Percentiles rank a stretch among this genome's conserved stretches.
phyloP scores from a whole-genome alignment of 2,329 filamentous ascomycete species.

The Metarhizium sp. region DNA sequence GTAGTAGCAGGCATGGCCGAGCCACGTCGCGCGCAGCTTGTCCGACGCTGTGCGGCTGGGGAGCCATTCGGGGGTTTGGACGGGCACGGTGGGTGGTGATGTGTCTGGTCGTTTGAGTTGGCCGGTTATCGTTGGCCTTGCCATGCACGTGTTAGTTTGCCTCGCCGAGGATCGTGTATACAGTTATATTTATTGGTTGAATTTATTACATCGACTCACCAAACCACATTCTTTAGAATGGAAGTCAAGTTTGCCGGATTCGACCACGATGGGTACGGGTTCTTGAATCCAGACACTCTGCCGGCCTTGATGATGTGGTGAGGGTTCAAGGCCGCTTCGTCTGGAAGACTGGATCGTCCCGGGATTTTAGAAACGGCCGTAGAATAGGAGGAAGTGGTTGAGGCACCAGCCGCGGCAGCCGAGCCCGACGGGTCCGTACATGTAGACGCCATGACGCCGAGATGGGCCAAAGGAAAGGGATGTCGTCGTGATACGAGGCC shows the following conservation, averaged over 20 bases:
- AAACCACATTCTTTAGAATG: slow-evolving; percentile 23
- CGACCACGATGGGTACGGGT: slow-evolving; percentile 39
- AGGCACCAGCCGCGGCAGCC: slow-evolving; percentile 4
- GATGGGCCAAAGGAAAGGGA: too few relatives aligned
- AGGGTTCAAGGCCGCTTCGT: slow-evolving; percentile 33
- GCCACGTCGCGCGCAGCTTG: slow-evolving; percentile 78
- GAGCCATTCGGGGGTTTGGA: slow-evolving; percentile 60
- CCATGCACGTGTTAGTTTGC: too few relatives aligned
- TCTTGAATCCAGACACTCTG: slow-evolving; percentile 34
- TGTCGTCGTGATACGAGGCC: background rate
- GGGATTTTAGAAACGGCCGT: slow-evolving; percentile 25
- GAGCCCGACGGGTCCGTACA: slow-evolving; percentile 6
- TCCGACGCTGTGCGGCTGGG: slow-evolving; percentile 43
- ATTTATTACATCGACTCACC: slow-evolving; percentile 18
- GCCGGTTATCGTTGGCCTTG: slow-evolving; percentile 30
- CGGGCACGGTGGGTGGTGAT: slow-evolving; percentile 53
- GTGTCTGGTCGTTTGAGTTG: slow-evolving; percentile 41
- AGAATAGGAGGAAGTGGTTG: slow-evolving; percentile 8
- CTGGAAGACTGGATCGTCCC: slow-evolving; percentile 25
- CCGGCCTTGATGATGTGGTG: slow-evolving; percentile 39
- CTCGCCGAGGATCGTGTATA: background rate
- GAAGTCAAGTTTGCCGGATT: slow-evolving; percentile 12
- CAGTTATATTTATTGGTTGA: background rate
- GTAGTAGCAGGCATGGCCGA: slow-evolving; percentile 90
- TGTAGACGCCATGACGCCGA: slow-evolving; percentile 6